Percentiles rank a stretch among this genome's conserved stretches.
Conservation (phyloP, 257 asterid genomes). For the Petunia secreta region DNA sequence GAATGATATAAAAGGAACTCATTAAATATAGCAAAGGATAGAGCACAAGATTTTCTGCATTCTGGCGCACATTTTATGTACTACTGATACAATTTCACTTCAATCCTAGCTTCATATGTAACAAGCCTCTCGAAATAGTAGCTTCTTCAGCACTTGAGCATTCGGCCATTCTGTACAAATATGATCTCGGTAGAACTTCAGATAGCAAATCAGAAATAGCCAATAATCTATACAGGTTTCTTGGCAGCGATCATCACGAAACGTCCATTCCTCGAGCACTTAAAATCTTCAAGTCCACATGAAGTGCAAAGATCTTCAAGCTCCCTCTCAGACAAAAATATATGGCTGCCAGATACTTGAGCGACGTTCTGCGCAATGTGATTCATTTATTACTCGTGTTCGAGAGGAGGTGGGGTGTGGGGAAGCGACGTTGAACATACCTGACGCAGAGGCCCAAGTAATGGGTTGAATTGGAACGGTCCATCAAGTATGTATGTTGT, state of each 20-base stretch:
- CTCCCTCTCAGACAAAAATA: conserved; percentile 62
- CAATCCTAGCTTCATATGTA: too few relatives aligned
- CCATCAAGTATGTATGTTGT: conserved; percentile 81
- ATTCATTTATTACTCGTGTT: not conserved
- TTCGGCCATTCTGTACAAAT: too few relatives aligned
- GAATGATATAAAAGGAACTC: too few relatives aligned
- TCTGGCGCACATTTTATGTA: too few relatives aligned
- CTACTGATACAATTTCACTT: too few relatives aligned
- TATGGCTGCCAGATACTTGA: conserved; percentile 64
- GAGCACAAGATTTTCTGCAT: too few relatives aligned
- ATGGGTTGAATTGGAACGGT: conserved; percentile 53
- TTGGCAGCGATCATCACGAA: conserved; percentile 79
- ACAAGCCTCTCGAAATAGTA: too few relatives aligned
- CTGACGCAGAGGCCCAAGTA: conserved; percentile 60
- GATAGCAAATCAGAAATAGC: too few relatives aligned
- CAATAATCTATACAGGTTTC: conserved; percentile 41
- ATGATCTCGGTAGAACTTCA: too few relatives aligned
- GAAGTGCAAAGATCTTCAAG: conserved; percentile 73
- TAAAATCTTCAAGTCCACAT: conserved; percentile 69
- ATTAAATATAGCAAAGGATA: too few relatives aligned
- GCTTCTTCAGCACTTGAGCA: too few relatives aligned
- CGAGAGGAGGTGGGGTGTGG: not conserved
- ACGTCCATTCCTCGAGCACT: conserved; percentile 57
- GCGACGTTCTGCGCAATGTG: conserved; percentile 53
- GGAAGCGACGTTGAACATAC: conserved; percentile 31